Evolutionary conservation across 2,329 filamentous ascomycete species (phyloP).

Genomic region (Metarhizium brunneum): DNA sequence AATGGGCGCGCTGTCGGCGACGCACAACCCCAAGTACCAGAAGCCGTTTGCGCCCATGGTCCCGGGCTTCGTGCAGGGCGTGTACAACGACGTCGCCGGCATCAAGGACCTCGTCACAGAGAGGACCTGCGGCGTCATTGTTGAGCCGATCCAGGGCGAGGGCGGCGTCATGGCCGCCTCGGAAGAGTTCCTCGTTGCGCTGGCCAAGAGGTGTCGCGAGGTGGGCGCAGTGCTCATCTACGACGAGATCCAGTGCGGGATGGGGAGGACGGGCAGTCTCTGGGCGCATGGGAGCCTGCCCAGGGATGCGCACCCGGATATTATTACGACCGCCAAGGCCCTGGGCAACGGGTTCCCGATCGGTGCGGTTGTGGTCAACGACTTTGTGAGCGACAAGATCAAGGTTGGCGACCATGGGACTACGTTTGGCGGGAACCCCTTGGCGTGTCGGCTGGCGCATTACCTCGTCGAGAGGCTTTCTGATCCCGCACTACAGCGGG

Average conservation of each 20-base stretch:
- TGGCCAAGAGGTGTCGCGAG: constrained; percentile 76
- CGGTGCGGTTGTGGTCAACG: constrained; percentile 52
- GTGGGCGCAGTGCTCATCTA: constrained; percentile 86
- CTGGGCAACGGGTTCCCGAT: constrained; percentile 96
- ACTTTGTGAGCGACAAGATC: constrained; percentile 30
- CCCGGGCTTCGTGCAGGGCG: constrained; percentile 81
- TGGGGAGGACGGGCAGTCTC: constrained; percentile 75
- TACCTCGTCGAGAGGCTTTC: constrained; percentile 74
- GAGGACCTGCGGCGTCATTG: constrained; percentile 84
- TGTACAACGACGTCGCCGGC: constrained; percentile 69
- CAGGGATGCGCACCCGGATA: constrained; percentile 78
- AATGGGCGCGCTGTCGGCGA: constrained; percentile 91
- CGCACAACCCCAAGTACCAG: constrained; percentile 97
- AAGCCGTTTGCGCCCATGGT: constrained; percentile 92
- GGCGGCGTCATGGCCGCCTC: constrained; percentile 81
- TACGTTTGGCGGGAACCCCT: constrained; percentile 87
- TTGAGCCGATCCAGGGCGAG: constrained; percentile 97
- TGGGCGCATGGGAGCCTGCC: constrained; percentile 81
- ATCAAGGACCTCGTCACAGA: constrained; percentile 70
- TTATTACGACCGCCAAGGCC: constrained; percentile 90
- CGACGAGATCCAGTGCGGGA: constrained; percentile 95
- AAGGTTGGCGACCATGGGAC: constrained; percentile 76
- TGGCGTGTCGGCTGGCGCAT: constrained; percentile 76
- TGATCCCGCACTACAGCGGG: constrained; percentile 57
- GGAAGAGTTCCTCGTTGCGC: constrained; percentile 71